Conservation (phyloP, 2,329 filamentous ascomycete genomes). For the Nemania bipapillata region DNA sequence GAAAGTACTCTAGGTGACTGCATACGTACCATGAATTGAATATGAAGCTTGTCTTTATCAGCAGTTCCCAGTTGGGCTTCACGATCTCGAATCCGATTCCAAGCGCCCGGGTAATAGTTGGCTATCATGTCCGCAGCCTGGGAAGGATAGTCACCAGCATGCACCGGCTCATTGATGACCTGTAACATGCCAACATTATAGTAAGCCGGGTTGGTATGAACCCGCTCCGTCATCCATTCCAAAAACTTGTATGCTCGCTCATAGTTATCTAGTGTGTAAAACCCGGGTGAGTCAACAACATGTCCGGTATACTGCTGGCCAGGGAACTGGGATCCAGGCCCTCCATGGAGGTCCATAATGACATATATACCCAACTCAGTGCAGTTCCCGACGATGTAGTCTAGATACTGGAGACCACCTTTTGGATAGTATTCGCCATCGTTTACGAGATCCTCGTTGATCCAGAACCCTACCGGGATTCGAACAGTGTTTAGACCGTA, state of each 20-base stretch:
- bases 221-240: slow-evolving; percentile 59
- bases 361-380: slow-evolving; percentile 59
- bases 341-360: slow-evolving; percentile 62
- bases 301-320: slow-evolving; percentile 58
- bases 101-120: slow-evolving; percentile 60
- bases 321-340: slow-evolving; percentile 57
- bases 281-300: slow-evolving; percentile 52
- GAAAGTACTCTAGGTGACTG: too few relatives aligned
- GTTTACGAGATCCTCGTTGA: slow-evolving; percentile 59
- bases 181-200: slow-evolving; percentile 63
- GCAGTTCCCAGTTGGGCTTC: slow-evolving; percentile 56
- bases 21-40: slow-evolving; percentile 52
- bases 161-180: slow-evolving; percentile 63
- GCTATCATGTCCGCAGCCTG: slow-evolving; percentile 52
- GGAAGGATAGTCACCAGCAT: slow-evolving; percentile 42
- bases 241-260: slow-evolving; percentile 61
- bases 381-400: slow-evolving; percentile 59
- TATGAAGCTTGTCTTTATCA: slow-evolving; percentile 57
- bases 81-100: slow-evolving; percentile 56
- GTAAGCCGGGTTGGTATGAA: slow-evolving; percentile 58
- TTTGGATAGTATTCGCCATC: slow-evolving; percentile 55
- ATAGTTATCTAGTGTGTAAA: slow-evolving; percentile 63
- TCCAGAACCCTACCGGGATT: slow-evolving; percentile 64
- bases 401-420: slow-evolving; percentile 58
- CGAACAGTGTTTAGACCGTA: slow-evolving; percentile 61